Percentiles rank a stretch among this genome's conserved stretches.
Evolutionary conservation across 208 protist genomes (phyloP).

Genomic region (Leishmania guyanensis): DNA sequence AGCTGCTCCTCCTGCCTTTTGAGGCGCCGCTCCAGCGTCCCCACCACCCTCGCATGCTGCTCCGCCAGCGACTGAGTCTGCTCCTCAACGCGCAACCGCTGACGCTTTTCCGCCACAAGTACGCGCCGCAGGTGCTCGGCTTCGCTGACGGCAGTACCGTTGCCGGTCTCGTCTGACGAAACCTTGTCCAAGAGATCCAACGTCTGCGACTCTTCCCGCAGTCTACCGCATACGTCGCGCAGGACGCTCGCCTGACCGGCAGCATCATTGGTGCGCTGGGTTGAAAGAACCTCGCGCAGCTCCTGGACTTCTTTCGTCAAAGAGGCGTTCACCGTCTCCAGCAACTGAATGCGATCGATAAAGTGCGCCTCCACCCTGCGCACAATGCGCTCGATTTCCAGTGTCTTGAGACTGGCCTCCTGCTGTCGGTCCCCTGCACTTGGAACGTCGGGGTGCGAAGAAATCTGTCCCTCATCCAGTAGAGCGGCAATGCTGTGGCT

Average conservation of each 20-base stretch:
- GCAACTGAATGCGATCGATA: constrained; percentile 40
- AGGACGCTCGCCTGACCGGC: not conserved
- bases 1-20: constrained; percentile 81
- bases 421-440: constrained; percentile 27
- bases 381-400: constrained; percentile 86
- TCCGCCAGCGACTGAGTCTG: constrained; percentile 81
- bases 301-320: constrained; percentile 48
- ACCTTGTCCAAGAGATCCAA: constrained; percentile 32
- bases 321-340: constrained; percentile 43
- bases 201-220: constrained; percentile 31
- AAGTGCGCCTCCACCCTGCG: constrained; percentile 81
- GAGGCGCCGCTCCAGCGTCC: constrained; percentile 70
- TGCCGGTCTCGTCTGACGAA: constrained; percentile 11
- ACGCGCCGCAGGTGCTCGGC: constrained; percentile 44
- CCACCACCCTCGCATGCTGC: constrained; percentile 77
- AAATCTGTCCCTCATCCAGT: constrained; percentile 38
- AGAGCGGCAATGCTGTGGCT: constrained; percentile 67
- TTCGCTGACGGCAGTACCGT: constrained; percentile 14
- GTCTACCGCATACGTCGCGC: constrained; percentile 16
- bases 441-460: not conserved
- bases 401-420: constrained; percentile 61
- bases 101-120: constrained; percentile 72
- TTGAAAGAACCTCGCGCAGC: constrained; percentile 63
- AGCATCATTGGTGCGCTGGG: constrained; percentile 49
- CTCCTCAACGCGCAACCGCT: constrained; percentile 84